Evolutionary conservation across 75 land plant species (phyloP).

Genomic region (Pinus taeda): DNA sequence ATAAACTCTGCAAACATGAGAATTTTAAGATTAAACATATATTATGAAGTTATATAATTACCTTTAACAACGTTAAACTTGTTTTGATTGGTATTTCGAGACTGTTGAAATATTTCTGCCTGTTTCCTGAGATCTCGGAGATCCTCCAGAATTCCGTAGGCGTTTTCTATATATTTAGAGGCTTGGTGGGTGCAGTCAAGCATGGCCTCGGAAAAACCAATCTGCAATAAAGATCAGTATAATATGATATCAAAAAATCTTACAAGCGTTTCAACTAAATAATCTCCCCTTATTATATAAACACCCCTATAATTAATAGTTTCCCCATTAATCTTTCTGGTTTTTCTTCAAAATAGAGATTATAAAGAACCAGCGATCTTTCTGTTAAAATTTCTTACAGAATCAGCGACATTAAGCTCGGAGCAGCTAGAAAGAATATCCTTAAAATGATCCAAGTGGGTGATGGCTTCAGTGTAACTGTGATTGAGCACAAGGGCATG

Average conservation of each 20-base stretch:
- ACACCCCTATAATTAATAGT: no score
- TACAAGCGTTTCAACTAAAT: no score
- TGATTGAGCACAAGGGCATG: background rate
- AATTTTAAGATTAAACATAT: no score
- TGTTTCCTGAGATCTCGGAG: background rate
- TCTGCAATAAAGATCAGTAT: background rate
- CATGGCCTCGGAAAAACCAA: background rate
- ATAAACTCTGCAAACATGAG: no score
- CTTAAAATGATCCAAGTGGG: background rate
- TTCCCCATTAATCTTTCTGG: no score
- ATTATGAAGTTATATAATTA: no score
- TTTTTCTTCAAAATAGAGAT: no score
- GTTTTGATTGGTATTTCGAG: no score
- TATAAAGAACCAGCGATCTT: background rate
- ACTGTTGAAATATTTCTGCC: no score
- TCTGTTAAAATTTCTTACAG: background rate
- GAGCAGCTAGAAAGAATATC: background rate
- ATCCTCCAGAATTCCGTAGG: background rate
- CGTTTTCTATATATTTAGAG: background rate
- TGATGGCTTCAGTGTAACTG: background rate
- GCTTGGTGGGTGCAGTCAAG: slow-evolving; percentile 1
- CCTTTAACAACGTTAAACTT: background rate
- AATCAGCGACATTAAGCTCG: background rate
- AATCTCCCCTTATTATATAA: no score
- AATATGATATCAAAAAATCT: background rate